Percentiles rank a stretch among this genome's conserved stretches.
phyloP scores from a whole-genome alignment of 2,329 filamentous ascomycete genomes.

The Leptographium lundbergii region DNA sequence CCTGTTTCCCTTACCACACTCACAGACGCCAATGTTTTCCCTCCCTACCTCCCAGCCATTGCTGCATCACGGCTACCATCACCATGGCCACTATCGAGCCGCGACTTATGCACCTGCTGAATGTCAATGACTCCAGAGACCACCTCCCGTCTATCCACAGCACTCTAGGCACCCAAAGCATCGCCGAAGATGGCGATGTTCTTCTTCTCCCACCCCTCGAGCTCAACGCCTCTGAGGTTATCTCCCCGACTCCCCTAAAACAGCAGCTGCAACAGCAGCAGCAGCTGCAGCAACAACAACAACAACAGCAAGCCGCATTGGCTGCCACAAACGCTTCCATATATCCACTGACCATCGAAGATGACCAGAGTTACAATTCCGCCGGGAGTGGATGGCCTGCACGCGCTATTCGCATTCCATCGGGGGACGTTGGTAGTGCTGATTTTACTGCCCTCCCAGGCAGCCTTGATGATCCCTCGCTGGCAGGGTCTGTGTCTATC shows the following conservation, averaged over 20 bases:
- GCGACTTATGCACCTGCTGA: slow-evolving; percentile 51
- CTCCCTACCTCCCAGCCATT: slow-evolving; percentile 14
- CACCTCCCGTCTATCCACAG: slow-evolving; percentile 19
- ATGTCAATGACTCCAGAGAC: slow-evolving; percentile 31
- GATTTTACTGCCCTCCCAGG: neutral
- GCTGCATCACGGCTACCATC: slow-evolving; percentile 47
- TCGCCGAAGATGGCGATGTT: slow-evolving; percentile 14
- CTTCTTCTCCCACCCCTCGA: slow-evolving; percentile 37
- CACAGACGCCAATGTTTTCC: slow-evolving; percentile 22
- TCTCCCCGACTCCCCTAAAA: neutral
- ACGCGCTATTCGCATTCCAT: slow-evolving; percentile 5
- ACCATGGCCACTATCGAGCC: slow-evolving; percentile 54
- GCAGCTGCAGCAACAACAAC: neutral
- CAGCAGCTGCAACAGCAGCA: neutral
- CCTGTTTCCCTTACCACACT: neutral
- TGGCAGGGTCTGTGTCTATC: neutral
- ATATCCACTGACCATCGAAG: neutral
- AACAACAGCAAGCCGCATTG: neutral
- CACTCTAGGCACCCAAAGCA: slow-evolving; percentile 25
- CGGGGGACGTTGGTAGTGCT: neutral
- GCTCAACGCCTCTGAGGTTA: slow-evolving; percentile 31
- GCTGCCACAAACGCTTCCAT: neutral
- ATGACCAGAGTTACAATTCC: neutral
- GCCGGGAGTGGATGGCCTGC: slow-evolving; percentile 1
- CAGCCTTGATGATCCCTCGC: slow-evolving; percentile 27